Percentiles rank a stretch among this genome's conserved stretches.
Conservation (phyloP, 2,329 filamentous ascomycete genomes). For the Elsinoe perseae region DNA sequence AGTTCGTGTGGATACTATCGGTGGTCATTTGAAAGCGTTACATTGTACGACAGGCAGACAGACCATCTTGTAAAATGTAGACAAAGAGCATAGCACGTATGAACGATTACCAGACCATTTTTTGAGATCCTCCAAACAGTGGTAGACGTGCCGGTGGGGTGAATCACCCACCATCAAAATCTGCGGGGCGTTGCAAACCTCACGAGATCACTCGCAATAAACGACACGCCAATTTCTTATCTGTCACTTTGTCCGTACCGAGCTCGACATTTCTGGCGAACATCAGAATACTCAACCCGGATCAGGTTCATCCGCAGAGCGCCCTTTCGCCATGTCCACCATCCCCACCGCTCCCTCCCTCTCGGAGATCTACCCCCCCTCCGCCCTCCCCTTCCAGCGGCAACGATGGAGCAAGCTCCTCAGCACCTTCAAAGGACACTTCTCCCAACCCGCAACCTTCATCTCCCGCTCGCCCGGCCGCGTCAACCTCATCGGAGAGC, state of each 20-base stretch:
- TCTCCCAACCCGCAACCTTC: constrained; percentile 66
- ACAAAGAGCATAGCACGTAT: neutral
- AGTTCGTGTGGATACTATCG: constrained; percentile 4
- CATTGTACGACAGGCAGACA: constrained; percentile 3
- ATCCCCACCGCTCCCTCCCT: constrained; percentile 63
- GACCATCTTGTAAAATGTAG: neutral
- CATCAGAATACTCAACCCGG: too few species aligned
- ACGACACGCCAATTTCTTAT: neutral
- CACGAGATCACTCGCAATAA: neutral
- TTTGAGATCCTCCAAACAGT: neutral
- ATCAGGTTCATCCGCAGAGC: too few species aligned
- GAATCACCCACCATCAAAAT: constrained; percentile 6
- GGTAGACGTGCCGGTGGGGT: constrained; percentile 3
- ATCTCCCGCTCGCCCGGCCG: constrained; percentile 84
- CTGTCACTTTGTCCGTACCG: too few species aligned
- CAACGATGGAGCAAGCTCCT: constrained; percentile 70
- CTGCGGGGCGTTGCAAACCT: neutral
- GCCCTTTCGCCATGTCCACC: constrained; percentile 5
- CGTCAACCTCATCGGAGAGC: constrained; percentile 98
- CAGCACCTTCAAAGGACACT: constrained; percentile 60
- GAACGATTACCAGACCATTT: neutral
- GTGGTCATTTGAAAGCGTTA: neutral
- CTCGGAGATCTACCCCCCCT: constrained; percentile 72
- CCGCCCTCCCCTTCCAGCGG: constrained; percentile 59
- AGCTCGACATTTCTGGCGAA: too few species aligned